These are phyloP conservation scores for Talaromyces amestolkiae DNA, from an alignment of 2,329 filamentous ascomycete genomes.

Conservation along the genomic window DNA sequence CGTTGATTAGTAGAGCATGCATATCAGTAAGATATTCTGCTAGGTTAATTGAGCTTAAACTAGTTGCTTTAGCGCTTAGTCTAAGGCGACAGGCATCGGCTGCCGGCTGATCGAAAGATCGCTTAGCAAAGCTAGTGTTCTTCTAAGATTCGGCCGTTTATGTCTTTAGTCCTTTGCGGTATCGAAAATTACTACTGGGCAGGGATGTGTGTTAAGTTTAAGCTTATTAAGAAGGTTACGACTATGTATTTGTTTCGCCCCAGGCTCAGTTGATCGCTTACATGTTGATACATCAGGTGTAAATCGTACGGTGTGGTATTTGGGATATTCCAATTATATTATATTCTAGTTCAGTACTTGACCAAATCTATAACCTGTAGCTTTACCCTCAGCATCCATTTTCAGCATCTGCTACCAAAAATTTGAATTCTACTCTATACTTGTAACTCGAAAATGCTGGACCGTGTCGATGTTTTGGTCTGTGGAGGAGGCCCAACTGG, in stretches of 20 bases:
- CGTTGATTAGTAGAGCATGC: slow-evolving; percentile 1
- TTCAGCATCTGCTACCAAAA: background rate
- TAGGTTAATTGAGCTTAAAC: slow-evolving; percentile 1
- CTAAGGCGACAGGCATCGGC: background rate
- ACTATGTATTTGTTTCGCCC: slow-evolving; percentile 1
- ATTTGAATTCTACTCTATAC: background rate
- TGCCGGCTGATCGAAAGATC: background rate
- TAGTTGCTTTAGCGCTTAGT: background rate
- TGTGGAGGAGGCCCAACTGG: slow-evolving; percentile 2
- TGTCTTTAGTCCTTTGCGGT: background rate
- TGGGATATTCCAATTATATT: background rate
- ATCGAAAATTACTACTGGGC: background rate
- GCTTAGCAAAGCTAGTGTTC: background rate
- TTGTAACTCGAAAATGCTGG: background rate
- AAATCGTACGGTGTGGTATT: background rate
- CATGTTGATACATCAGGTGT: background rate
- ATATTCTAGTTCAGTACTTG: background rate
- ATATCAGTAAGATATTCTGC: background rate
- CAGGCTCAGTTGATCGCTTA: background rate
- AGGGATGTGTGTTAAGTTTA: background rate
- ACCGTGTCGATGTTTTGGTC: background rate
- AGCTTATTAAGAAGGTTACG: background rate
- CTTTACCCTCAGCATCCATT: background rate
- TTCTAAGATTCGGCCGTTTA: background rate
- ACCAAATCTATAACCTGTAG: background rate